Conservation (phyloP, 768 basidiomycete genomes). For the Serendipita indica region DNA sequence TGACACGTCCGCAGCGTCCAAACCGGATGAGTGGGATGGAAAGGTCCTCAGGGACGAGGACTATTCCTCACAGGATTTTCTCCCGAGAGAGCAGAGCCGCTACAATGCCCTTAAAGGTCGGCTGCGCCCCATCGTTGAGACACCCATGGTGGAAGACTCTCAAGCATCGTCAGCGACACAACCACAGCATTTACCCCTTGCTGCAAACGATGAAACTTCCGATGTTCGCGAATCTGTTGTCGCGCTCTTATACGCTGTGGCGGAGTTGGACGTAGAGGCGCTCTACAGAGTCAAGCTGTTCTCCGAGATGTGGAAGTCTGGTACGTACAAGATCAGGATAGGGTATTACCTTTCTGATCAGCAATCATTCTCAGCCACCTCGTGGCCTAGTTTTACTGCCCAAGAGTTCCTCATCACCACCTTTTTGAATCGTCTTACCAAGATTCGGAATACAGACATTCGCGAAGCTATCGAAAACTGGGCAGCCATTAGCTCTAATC, state of each 20-base stretch:
- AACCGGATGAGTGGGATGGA: background rate
- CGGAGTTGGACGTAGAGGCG: background rate
- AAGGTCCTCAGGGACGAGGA: background rate
- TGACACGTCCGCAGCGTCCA: too few species aligned
- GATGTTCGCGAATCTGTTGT: background rate
- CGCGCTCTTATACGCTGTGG: background rate
- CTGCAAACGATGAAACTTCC: background rate
- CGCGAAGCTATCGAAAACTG: background rate
- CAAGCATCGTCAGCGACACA: background rate
- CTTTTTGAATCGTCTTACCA: background rate
- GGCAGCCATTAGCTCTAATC: background rate
- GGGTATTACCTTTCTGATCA: background rate
- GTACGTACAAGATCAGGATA: background rate
- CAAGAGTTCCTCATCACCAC: background rate
- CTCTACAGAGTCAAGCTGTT: background rate
- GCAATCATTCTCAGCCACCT: background rate
- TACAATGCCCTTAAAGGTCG: background rate
- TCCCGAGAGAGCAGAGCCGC: background rate
- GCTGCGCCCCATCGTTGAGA: background rate
- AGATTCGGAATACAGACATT: background rate
- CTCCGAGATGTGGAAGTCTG: background rate
- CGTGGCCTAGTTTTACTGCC: too few species aligned
- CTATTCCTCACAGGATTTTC: background rate
- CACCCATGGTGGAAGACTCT: background rate
- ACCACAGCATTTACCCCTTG: background rate